Conservation (phyloP, 805 yeast species). For the Candida parachauliodes region DNA sequence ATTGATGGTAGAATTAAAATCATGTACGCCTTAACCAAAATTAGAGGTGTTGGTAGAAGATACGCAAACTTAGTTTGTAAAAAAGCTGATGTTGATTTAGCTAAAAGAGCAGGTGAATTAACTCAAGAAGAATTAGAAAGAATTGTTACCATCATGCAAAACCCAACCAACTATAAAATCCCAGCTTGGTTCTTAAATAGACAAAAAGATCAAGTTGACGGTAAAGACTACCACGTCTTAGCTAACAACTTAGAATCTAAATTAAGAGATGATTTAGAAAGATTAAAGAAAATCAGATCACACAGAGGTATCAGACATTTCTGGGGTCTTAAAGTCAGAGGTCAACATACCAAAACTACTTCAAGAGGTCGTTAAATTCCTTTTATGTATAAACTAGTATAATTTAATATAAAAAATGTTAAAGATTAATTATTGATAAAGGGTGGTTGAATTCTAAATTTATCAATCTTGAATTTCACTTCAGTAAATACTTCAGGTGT, state of each 20-base stretch:
- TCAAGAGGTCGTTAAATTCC: conserved; percentile 71
- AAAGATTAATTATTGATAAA: too few relatives aligned
- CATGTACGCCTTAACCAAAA: conserved; percentile 99
- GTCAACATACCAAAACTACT: conserved; percentile 99
- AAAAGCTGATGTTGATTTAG: conserved; percentile 98
- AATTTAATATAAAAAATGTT: conserved; percentile 5
- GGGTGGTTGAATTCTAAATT: too few relatives aligned
- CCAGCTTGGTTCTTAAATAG: conserved; percentile 99
- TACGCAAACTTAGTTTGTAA: conserved; percentile 99
- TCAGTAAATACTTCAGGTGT: too few relatives aligned
- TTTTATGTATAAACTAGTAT: conserved; percentile 1
- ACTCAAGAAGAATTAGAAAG: conserved; percentile 99
- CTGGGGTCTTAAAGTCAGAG: conserved; percentile 99
- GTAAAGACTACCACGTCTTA: conserved; percentile 98
- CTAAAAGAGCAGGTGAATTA: conserved; percentile 99
- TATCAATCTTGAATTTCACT: too few relatives aligned
- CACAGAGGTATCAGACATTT: conserved; percentile 99
- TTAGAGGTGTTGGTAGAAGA: conserved; percentile 99
- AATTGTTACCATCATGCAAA: conserved; percentile 99
- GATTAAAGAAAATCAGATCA: conserved; percentile 99
- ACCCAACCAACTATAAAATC: conserved; percentile 98
- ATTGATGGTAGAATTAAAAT: conserved; percentile 99
- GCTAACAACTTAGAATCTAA: conserved; percentile 99
- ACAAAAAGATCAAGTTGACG: conserved; percentile 97
- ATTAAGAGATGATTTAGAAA: conserved; percentile 99